Percentiles rank a stretch among this genome's conserved stretches.
Conservation (phyloP, 2,329 filamentous ascomycete genomes). For the Paecilomyces fulvus region DNA sequence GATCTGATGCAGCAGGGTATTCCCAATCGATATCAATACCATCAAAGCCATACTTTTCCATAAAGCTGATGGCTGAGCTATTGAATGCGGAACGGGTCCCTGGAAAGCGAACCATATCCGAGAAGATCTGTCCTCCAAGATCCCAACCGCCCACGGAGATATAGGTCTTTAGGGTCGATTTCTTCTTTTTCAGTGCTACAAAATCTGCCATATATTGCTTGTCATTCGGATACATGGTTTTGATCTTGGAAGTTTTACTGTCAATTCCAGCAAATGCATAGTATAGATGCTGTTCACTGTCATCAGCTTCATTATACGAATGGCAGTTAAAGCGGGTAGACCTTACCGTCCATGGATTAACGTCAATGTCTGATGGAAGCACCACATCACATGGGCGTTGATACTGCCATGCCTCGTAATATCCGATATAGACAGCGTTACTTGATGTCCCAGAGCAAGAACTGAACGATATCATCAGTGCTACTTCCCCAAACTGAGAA, state of each 20-base stretch:
- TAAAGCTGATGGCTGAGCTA: conserved; percentile 4
- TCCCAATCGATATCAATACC: conserved; percentile 17
- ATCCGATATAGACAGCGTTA: background rate
- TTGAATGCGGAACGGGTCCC: conserved; percentile 8
- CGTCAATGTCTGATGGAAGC: background rate
- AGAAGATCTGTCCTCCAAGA: conserved; percentile 8
- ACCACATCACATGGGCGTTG: background rate
- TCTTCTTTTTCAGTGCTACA: conserved; percentile 6
- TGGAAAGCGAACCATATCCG: conserved; percentile 6
- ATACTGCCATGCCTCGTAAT: background rate
- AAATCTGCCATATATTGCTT: conserved; percentile 1
- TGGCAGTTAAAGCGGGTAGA: too few species aligned
- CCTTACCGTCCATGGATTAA: background rate
- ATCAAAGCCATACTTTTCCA: conserved; percentile 11
- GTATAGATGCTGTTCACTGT: background rate
- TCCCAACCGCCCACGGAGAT: conserved; percentile 13
- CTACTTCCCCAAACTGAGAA: too few species aligned
- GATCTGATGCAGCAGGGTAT: conserved; percentile 9
- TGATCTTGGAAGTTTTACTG: background rate
- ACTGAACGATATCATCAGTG: background rate
- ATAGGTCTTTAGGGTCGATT: conserved; percentile 7
- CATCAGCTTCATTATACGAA: background rate
- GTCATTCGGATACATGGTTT: background rate
- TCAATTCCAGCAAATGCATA: background rate
- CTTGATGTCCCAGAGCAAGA: background rate